A percentile compares a stretch with the other conserved stretches of the same genome.
Evolutionary conservation across 768 basidiomycete genomes (phyloP).

Genomic region (Collybiopsis confluens): DNA sequence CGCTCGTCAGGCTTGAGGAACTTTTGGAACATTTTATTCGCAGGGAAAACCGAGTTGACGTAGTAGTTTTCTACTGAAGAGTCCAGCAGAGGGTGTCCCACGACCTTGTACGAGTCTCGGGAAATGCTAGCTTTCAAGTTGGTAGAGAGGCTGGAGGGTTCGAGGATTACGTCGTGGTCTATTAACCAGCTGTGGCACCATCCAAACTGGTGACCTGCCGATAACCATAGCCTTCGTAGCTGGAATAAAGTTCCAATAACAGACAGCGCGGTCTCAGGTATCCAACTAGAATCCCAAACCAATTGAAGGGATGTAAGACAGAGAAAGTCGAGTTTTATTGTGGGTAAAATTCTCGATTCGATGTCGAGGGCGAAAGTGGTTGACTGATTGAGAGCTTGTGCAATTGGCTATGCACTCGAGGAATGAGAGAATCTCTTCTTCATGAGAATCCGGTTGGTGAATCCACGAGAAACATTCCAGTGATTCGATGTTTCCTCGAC

Average conservation of each 20-base stretch:
- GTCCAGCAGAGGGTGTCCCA: constrained; percentile 20
- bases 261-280: constrained; percentile 17
- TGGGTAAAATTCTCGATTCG: constrained; percentile 16
- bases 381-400: constrained; percentile 20
- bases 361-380: constrained; percentile 14
- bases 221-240: constrained; percentile 23
- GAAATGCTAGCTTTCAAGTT: constrained; percentile 24
- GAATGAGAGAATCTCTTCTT: constrained; percentile 18
- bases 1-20: constrained; percentile 5
- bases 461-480: constrained; percentile 21
- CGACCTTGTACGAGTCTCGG: constrained; percentile 23
- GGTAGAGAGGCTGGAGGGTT: constrained; percentile 18
- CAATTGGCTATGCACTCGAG: constrained; percentile 20
- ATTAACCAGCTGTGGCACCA: constrained; percentile 23
- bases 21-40: neutral
- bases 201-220: constrained; percentile 20
- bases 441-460: constrained; percentile 6
- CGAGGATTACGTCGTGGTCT: constrained; percentile 17
- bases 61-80: constrained; percentile 20
- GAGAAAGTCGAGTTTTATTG: constrained; percentile 12
- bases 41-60: constrained; percentile 18
- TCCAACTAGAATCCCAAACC: constrained; percentile 14
- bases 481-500: constrained; percentile 18
- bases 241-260: constrained; percentile 16
- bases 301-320: constrained; percentile 22